Base-by-base conservation (phyloP, 352 stramenopile genomes). In the Phytophthora macrochlamydospora region DNA sequence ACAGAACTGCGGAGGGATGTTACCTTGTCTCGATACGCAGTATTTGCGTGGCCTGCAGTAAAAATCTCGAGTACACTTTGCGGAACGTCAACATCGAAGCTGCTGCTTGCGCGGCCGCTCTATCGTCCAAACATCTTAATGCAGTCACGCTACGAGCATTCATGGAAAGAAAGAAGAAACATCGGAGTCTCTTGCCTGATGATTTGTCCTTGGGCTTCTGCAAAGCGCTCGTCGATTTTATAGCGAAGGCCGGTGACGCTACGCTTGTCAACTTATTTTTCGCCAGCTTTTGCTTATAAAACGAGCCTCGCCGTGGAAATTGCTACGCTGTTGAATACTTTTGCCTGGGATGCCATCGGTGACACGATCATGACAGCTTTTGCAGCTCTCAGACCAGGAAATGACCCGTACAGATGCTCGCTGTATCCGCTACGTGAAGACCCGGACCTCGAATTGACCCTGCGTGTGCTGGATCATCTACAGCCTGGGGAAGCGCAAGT, bases 41-140 rank as follows among this genome's bases (percentile, higher is more conserved):
- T 70, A 2, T 49, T 74, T 28, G 61, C 52, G 7, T 75, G 67
- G 48, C 48, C 67, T 9, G 35, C 9, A n/a, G 8, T 24, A 37
- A 64, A 14, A 56, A 63, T 18, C 28, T 69, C 7, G 65, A 54
- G 8, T 53, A 64, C 7, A 14, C 59, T 2, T 51, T 52, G 2
- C 45, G 59, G 3, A 46, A 55, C 5, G 50, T 58, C 13, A 62
- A 60, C 50, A 37, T 18, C 0, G 59, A 59, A 12, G 65, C 32
- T 50, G 53, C 59, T 33, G 9, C 51, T 24, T 24, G 18, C 11
- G 43, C 42, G 7, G 54, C 54, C 7, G 18, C 61, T 9, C 28
- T 30, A 18, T 32, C 29, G 6, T 48, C 50, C 9, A 53, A 42
- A 29, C 18, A 32, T 6, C 12, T 63, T 0, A 50, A 46, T 38